Base-by-base conservation (phyloP, 345 rosid species). In the Lepidium africanum region DNA sequence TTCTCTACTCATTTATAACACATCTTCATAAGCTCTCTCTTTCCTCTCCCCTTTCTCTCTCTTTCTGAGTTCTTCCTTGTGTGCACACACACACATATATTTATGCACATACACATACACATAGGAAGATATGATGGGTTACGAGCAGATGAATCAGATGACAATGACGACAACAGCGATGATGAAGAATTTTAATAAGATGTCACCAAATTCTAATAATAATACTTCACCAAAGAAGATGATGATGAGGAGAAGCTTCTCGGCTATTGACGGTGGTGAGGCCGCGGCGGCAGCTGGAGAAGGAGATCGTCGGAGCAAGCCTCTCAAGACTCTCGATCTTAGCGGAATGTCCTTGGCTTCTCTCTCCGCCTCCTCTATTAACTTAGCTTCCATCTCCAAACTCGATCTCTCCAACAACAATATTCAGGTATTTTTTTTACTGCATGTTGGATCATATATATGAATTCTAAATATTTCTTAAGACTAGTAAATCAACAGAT, bases 321-420 rank as follows among this genome's bases (percentile, higher is more conserved):
- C 48, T 66, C 79, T 82, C 10, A 81, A 88, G 55, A 78, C 79
- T 11, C 71, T 88, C 1, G 90, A 92, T 72, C 70, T 92, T 76
- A 88, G 93, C 64, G 87, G 89, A 38, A 69, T 84, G 83, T 84
- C 81, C 15, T 73, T 91, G 67, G 81, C 85, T n/a, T 73, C 80
- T 67, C 82, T 93, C 27, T 83, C 90, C 0, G 77, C 46, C 36
- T 86, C 90, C 73, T 60, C 91, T 42, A 71, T 88, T 32, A 85
- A 85, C 73, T 67, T 92, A 67, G 80, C 79, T 11, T 50, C 72
- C 13, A 83, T 92, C 70, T 84, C 81, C 76, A 86, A 85, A 62
- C 82, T 92, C 5, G 86, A 92, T 66, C 91, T 92, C 65, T 90
- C 96, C 71, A 84, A 85, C 65, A 92, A 90, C 72, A 90, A 92